phyloP scores from a whole-genome alignment of 495 filamentous ascomycete genomes.

The Penicillium longicatenatum region DNA sequence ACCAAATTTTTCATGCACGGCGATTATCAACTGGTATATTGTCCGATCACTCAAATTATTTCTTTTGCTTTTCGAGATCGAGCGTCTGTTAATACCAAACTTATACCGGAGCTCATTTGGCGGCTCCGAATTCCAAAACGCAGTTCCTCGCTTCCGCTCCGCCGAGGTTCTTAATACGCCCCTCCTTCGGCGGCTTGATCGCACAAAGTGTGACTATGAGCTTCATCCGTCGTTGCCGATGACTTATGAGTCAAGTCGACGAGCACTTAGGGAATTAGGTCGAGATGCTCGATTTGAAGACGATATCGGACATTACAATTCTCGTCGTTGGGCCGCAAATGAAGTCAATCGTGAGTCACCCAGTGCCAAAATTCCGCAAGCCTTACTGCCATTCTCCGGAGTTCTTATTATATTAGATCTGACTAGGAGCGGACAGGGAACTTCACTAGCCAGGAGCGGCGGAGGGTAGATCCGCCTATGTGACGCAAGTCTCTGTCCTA shows the following conservation, averaged over 20 bases:
- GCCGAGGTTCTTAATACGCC: constrained; percentile 27
- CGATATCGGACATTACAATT: constrained; percentile 37
- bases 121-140: constrained; percentile 28
- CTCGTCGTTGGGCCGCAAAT: constrained; percentile 32
- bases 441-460: constrained; percentile 34
- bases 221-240: constrained; percentile 27
- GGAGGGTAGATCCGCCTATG: too few species aligned
- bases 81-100: constrained; percentile 26
- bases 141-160: constrained; percentile 23
- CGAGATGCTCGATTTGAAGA: constrained; percentile 32
- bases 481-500: too few species aligned
- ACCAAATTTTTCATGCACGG: constrained; percentile 40
- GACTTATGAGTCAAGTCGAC: constrained; percentile 25
- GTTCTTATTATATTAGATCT: too few species aligned
- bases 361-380: too few species aligned
- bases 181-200: constrained; percentile 26
- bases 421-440: too few species aligned
- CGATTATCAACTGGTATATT: constrained; percentile 36
- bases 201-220: constrained; percentile 24
- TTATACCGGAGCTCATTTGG: constrained; percentile 33
- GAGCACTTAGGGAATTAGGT: constrained; percentile 21
- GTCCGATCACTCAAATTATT: constrained; percentile 32
- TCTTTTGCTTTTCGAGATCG: constrained; percentile 31
- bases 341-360: constrained; percentile 32
- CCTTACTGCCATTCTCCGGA: too few species aligned